Conservation (phyloP, 2,329 filamentous ascomycete species). For the Nigrospora oryzae region DNA sequence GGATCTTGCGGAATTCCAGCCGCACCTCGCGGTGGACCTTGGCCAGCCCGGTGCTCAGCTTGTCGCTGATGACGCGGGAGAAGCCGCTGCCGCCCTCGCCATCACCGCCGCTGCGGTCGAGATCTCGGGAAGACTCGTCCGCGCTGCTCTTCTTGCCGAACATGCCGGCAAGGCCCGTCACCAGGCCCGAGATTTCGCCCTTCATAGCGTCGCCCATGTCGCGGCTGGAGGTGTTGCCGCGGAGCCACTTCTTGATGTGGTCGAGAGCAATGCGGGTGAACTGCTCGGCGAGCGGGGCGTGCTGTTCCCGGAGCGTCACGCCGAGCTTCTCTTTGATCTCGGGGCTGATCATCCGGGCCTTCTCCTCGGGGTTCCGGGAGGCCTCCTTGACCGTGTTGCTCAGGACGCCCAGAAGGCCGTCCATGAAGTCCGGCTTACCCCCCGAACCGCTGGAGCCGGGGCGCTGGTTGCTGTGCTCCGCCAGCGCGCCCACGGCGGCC, state of each 20-base stretch:
- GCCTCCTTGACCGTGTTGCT: conserved; percentile 34
- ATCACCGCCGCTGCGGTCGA: conserved; percentile 13
- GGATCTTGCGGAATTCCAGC: conserved; percentile 34
- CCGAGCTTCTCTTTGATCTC: conserved; percentile 37
- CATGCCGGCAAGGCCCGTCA: conserved; percentile 32
- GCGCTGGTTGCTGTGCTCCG: conserved; percentile 29
- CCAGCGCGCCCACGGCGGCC: conserved; percentile 29
- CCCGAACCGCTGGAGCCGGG: conserved; percentile 13
- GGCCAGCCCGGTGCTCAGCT: conserved; percentile 33
- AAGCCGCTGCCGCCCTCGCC: conserved; percentile 25
- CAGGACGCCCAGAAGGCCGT: conserved; percentile 31
- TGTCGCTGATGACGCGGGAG: conserved; percentile 36
- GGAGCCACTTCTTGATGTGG: conserved; percentile 36
- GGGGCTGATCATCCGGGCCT: conserved; percentile 33
- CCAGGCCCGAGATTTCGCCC: conserved; percentile 33
- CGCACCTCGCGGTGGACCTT: conserved; percentile 35
- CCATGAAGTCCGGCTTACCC: conserved; percentile 26
- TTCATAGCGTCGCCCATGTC: conserved; percentile 33
- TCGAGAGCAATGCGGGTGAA: conserved; percentile 36
- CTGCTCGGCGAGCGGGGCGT: conserved; percentile 33
- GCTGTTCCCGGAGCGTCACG: conserved; percentile 29
- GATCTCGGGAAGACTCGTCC: conserved; percentile 22
- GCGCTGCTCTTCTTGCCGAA: conserved; percentile 28
- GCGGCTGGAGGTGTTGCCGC: conserved; percentile 30
- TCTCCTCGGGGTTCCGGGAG: conserved; percentile 35